Evolutionary conservation across 257 asterid genomes (phyloP).

Genomic region (Scutellaria galericulata): DNA sequence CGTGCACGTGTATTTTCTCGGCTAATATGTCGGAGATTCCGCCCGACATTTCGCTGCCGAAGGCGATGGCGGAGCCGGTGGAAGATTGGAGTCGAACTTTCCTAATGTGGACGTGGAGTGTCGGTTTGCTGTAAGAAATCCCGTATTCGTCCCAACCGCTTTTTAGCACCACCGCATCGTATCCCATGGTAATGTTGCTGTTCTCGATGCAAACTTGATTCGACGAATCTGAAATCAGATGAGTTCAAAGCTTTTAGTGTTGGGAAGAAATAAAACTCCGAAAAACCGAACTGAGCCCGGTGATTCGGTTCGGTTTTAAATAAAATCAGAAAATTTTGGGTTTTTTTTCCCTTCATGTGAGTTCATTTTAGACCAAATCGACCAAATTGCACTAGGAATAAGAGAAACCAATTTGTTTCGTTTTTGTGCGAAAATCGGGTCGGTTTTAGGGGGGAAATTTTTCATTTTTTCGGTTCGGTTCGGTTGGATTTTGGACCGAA

Average conservation of each 20-base stretch:
- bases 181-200: conserved; percentile 84
- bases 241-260: conserved; percentile 17
- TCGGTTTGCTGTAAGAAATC: conserved; percentile 65
- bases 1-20: conserved; percentile 55
- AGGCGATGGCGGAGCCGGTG: conserved; percentile 74
- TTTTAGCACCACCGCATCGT: conserved; percentile 78
- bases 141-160: conserved; percentile 99
- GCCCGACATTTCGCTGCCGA: conserved; percentile 98
- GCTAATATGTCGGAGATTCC: conserved; percentile 74
- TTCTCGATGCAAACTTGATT: conserved; percentile 80
- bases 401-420: too few species aligned
- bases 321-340: too few species aligned
- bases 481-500: too few species aligned
- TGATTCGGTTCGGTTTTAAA: too few species aligned
- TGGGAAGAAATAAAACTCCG: not conserved
- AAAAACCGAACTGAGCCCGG: too few species aligned
- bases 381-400: too few species aligned
- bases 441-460: too few species aligned
- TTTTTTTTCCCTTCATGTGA: too few species aligned
- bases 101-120: conserved; percentile 66
- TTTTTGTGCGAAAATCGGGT: too few species aligned
- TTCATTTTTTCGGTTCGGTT: too few species aligned
- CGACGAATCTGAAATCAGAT: conserved; percentile 75
- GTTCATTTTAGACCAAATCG: too few species aligned
- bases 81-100: conserved; percentile 55